phyloP scores from a whole-genome alignment of 2,329 filamentous ascomycete species.

The Fusarium nelsonii region DNA sequence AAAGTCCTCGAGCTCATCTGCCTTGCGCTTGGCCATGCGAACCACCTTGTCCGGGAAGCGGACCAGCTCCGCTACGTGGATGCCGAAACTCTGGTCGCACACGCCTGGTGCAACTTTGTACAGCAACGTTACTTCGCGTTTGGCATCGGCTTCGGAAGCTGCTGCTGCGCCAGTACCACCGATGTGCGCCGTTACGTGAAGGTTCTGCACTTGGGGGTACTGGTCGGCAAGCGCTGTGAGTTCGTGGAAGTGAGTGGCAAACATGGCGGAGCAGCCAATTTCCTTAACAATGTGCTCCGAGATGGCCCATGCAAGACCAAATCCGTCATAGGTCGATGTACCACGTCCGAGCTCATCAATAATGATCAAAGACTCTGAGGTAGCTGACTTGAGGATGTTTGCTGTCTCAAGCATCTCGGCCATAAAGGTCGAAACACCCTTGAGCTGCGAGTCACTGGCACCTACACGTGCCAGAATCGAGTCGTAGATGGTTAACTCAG shows the following conservation, averaged over 20 bases:
- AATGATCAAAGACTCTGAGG: constrained; percentile 94
- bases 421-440: constrained; percentile 99
- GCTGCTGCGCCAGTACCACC: constrained; percentile 60
- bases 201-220: constrained; percentile 87
- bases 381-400: constrained; percentile 97
- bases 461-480: constrained; percentile 96
- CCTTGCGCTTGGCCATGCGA: constrained; percentile 99
- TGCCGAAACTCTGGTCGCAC: constrained; percentile 97
- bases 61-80: constrained; percentile 97
- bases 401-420: constrained; percentile 99
- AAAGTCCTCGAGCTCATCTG: constrained; percentile 97
- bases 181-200: constrained; percentile 97
- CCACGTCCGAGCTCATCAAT: constrained; percentile 97
- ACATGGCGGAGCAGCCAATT: constrained; percentile 93
- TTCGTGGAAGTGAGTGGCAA: constrained; percentile 99
- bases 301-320: constrained; percentile 98
- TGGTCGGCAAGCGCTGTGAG: constrained; percentile 90
- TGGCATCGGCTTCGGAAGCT: constrained; percentile 56
- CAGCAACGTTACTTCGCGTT: constrained; percentile 90
- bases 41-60: constrained; percentile 97
- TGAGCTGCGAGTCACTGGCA: constrained; percentile 95
- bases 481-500: constrained; percentile 95
- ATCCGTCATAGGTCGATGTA: constrained; percentile 97
- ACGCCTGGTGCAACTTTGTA: constrained; percentile 97
- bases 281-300: constrained; percentile 97